Conservation (phyloP, 2,329 filamentous ascomycete species). For the Ilyonectria sp. region DNA sequence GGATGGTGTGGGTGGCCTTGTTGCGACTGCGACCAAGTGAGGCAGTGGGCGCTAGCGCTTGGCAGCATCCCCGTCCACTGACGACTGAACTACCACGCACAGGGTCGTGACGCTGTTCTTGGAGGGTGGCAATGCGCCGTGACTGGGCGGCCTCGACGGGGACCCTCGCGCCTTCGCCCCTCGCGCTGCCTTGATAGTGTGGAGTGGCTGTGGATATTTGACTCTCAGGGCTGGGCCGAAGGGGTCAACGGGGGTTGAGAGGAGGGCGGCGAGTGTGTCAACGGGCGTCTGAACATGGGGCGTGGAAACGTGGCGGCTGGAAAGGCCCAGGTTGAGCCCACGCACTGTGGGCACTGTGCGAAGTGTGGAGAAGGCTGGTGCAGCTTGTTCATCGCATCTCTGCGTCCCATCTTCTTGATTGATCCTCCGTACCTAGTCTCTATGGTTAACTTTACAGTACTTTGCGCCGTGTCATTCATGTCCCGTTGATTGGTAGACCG, state of each 20-base stretch:
- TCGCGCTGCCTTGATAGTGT: constrained; percentile 19
- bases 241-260: not conserved
- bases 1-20: constrained; percentile 15
- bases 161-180: constrained; percentile 30
- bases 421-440: constrained; percentile 1
- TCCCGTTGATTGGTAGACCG: constrained; percentile 14
- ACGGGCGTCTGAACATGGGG: constrained; percentile 42
- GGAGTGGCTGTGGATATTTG: constrained; percentile 29
- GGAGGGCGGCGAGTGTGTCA: constrained; percentile 36
- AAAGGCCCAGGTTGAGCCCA: constrained; percentile 21
- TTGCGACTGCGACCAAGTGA: constrained; percentile 25
- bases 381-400: constrained; percentile 19
- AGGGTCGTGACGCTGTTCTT: constrained; percentile 24
- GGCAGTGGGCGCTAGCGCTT: constrained; percentile 45
- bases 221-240: constrained; percentile 20
- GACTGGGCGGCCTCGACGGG: constrained; percentile 43
- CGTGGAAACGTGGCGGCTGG: constrained; percentile 48
- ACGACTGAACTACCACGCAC: constrained; percentile 16
- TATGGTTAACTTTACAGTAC: not conserved
- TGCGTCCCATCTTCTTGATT: constrained; percentile 17
- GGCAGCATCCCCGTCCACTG: constrained; percentile 39
- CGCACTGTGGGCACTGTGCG: constrained; percentile 38
- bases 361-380: constrained; percentile 1
- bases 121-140: constrained; percentile 43
- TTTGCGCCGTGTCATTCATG: not conserved